Conservation (phyloP, 2,329 filamentous ascomycete genomes). For the Ceratocystis huliohia region DNA sequence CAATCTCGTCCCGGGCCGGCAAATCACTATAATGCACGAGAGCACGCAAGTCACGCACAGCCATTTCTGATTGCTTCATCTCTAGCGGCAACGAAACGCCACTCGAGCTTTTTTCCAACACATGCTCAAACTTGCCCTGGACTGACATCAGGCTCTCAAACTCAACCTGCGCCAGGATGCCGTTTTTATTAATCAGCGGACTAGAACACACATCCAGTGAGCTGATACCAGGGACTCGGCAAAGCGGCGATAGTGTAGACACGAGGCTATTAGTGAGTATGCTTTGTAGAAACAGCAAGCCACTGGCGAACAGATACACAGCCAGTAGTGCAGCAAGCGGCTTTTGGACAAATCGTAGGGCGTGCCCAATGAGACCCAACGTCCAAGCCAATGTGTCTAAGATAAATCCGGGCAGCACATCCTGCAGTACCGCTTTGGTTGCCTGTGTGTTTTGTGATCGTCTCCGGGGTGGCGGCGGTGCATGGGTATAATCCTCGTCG, state of each 20-base stretch:
- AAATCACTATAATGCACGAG: slow-evolving; percentile 59
- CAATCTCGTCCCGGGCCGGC: slow-evolving; percentile 54
- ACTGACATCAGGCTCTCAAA: slow-evolving; percentile 64
- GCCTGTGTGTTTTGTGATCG: slow-evolving; percentile 10
- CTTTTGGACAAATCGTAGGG: slow-evolving; percentile 50
- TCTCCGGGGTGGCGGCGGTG: slow-evolving; percentile 5
- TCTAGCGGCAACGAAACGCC: slow-evolving; percentile 58
- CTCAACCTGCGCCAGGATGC: slow-evolving; percentile 35
- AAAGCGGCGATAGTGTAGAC: slow-evolving; percentile 54
- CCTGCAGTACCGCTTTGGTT: slow-evolving; percentile 27
- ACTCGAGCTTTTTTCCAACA: slow-evolving; percentile 54
- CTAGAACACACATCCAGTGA: slow-evolving; percentile 22
- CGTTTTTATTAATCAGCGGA: slow-evolving; percentile 24
- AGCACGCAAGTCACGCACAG: slow-evolving; percentile 60
- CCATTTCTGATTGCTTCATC: slow-evolving; percentile 65
- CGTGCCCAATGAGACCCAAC: slow-evolving; percentile 43
- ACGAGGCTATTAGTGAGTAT: slow-evolving; percentile 49
- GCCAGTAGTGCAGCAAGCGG: slow-evolving; percentile 50
- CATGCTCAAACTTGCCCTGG: slow-evolving; percentile 63
- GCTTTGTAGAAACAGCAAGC: slow-evolving; percentile 47
- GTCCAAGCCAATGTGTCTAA: slow-evolving; percentile 37
- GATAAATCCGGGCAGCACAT: slow-evolving; percentile 30
- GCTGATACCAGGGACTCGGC: slow-evolving; percentile 53
- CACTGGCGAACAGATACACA: slow-evolving; percentile 47
- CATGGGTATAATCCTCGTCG: not conserved